phyloP scores from a whole-genome alignment of 371 early-diverging fungal species.

The Zychaea mexicana region DNA sequence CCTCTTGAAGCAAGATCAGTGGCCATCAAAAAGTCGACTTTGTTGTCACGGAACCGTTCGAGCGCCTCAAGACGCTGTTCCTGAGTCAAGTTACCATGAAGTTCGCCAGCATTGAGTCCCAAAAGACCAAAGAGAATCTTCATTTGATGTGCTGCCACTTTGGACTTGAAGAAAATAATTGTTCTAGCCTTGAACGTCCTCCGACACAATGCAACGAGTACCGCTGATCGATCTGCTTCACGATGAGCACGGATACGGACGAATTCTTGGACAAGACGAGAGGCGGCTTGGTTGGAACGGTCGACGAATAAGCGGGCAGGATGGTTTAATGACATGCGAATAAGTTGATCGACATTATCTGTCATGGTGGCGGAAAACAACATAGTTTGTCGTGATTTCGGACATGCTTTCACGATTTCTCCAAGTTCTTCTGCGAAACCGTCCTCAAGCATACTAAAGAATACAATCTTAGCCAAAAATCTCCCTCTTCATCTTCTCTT shows the following conservation, averaged over 20 bases:
- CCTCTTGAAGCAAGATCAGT: constrained; percentile 99
- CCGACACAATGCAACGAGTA: constrained; percentile 83
- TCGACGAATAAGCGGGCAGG: constrained; percentile 95
- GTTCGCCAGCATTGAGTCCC: constrained; percentile 91
- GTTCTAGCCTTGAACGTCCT: constrained; percentile 76
- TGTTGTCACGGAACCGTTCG: constrained; percentile 87
- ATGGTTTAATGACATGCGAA: constrained; percentile 88
- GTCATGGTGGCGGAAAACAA: constrained; percentile 99
- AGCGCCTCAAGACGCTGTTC: constrained; percentile 92
- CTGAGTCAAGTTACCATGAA: constrained; percentile 99
- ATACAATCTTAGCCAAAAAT: constrained; percentile 1
- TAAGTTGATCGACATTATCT: constrained; percentile 95
- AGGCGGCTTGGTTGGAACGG: constrained; percentile 74
- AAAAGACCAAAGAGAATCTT: constrained; percentile 92
- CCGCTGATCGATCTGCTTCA: constrained; percentile 87
- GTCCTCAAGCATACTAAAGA: constrained; percentile 94
- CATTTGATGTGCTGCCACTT: constrained; percentile 96
- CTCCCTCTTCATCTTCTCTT: background rate
- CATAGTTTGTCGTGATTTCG: constrained; percentile 95
- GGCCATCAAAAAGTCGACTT: constrained; percentile 91
- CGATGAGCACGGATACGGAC: constrained; percentile 88
- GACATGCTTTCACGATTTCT: constrained; percentile 93
- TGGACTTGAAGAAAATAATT: constrained; percentile 93
- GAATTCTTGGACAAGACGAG: constrained; percentile 91
- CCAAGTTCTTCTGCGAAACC: constrained; percentile 98